Conservation (phyloP, 2,329 filamentous ascomycete genomes). For the Phaeosphaeriaceae sp. region DNA sequence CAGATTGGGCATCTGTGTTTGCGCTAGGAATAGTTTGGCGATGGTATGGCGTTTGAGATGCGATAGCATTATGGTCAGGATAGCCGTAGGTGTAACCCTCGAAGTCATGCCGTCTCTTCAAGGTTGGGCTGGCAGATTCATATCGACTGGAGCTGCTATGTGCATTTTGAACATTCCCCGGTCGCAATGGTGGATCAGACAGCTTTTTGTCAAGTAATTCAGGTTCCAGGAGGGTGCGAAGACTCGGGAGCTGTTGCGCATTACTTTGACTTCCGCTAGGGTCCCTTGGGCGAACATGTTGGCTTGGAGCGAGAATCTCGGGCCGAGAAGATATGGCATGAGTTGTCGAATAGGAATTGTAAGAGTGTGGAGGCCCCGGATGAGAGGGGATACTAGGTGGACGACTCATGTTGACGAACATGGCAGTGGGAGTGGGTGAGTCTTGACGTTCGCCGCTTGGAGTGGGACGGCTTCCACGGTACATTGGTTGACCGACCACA, state of each 20-base stretch:
- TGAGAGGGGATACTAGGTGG: slow-evolving; percentile 87
- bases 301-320: slow-evolving; percentile 30
- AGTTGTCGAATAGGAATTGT: slow-evolving; percentile 36
- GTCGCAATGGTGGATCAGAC: slow-evolving; percentile 31
- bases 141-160: slow-evolving; percentile 31
- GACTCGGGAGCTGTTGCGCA: slow-evolving; percentile 45
- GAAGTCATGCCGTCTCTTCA: slow-evolving; percentile 47
- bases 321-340: slow-evolving; percentile 35
- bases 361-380: slow-evolving; percentile 49
- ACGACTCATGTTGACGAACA: slow-evolving; percentile 75
- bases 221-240: slow-evolving; percentile 47
- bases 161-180: slow-evolving; percentile 24
- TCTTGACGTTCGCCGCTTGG: slow-evolving; percentile 33
- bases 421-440: slow-evolving; percentile 32
- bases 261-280: slow-evolving; percentile 32
- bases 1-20: slow-evolving; percentile 28
- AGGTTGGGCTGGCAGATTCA: slow-evolving; percentile 40
- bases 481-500: slow-evolving; percentile 40
- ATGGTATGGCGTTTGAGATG: slow-evolving; percentile 37
- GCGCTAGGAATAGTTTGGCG: slow-evolving; percentile 28
- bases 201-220: slow-evolving; percentile 43
- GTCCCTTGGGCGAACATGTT: slow-evolving; percentile 35
- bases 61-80: slow-evolving; percentile 34
- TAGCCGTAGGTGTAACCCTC: slow-evolving; percentile 37
- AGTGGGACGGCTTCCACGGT: slow-evolving; percentile 41